A percentile compares a stretch with the other conserved stretches of the same genome.
Conservation (phyloP, 2,329 filamentous ascomycete genomes). For the Neopestalotiopsis sp. region DNA sequence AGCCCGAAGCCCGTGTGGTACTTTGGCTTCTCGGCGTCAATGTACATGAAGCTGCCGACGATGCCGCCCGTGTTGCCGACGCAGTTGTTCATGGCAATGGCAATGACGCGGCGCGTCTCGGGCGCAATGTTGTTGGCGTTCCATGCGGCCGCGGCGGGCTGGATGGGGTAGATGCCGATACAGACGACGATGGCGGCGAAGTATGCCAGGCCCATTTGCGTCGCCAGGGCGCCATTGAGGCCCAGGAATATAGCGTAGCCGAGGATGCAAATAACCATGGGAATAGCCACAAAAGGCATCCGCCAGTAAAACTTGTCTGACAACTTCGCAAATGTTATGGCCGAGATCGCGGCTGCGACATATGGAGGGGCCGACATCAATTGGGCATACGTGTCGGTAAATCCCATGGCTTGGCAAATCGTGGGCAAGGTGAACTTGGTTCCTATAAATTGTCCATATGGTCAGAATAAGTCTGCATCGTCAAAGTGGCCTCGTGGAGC, state of each 20-base stretch:
- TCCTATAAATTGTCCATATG: conserved; percentile 26
- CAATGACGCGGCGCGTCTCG: conserved; percentile 41
- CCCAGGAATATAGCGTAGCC: conserved; percentile 67
- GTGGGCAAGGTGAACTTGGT: conserved; percentile 36
- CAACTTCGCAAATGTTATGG: conserved; percentile 66
- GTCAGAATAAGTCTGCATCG: too few species aligned
- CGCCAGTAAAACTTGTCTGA: conserved; percentile 70
- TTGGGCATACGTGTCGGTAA: conserved; percentile 42
- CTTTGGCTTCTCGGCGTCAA: conserved; percentile 39
- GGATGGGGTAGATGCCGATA: conserved; percentile 73
- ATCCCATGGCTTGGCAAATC: conserved; percentile 44
- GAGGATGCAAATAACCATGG: conserved; percentile 63
- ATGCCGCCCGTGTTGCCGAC: conserved; percentile 48
- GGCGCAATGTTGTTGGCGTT: conserved; percentile 69
- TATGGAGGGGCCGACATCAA: conserved; percentile 64
- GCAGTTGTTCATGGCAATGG: conserved; percentile 43
- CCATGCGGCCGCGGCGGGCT: conserved; percentile 70
- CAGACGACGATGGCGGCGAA: conserved; percentile 72
- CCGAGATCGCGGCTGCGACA: conserved; percentile 66
- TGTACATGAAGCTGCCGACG: conserved; percentile 45
- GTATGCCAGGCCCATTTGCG: conserved; percentile 63
- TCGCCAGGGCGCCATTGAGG: conserved; percentile 52
- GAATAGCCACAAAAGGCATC: conserved; percentile 69
- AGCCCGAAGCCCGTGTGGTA: conserved; percentile 43
- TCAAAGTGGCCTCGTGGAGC: background rate